A percentile compares a stretch with the other conserved stretches of the same genome.
Conservation (phyloP, 2,329 filamentous ascomycete genomes). For the Emmonsia crescens region DNA sequence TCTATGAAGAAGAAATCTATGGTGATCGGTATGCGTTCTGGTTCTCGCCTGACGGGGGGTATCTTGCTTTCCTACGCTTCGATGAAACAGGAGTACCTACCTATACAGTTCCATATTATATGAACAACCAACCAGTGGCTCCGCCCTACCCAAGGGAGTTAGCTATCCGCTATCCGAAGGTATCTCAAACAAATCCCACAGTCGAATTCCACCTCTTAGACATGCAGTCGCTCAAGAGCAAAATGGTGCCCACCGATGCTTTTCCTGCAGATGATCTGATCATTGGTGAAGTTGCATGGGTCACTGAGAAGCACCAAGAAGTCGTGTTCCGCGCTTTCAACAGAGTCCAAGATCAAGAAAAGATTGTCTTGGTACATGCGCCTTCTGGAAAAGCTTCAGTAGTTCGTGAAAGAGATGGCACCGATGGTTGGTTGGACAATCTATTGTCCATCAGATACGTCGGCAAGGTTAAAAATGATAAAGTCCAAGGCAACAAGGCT, state of each 20-base stretch:
- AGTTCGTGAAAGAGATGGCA: constrained; percentile 48
- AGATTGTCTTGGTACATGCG: constrained; percentile 50
- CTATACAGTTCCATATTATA: constrained; percentile 57
- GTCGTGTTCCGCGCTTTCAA: constrained; percentile 58
- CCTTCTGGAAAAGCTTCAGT: constrained; percentile 36
- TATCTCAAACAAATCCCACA: constrained; percentile 56
- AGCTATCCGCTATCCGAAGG: constrained; percentile 57
- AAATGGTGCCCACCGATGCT: constrained; percentile 42
- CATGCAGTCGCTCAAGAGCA: constrained; percentile 37
- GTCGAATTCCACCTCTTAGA: constrained; percentile 51
- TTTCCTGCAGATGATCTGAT: constrained; percentile 52
- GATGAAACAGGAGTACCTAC: constrained; percentile 63
- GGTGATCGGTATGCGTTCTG: constrained; percentile 66
- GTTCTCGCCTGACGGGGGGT: constrained; percentile 82
- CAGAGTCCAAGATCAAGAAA: constrained; percentile 55
- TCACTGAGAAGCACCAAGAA: constrained; percentile 50
- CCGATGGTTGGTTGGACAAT: constrained; percentile 52
- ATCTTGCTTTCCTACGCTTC: constrained; percentile 75
- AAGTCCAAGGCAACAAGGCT: constrained; percentile 23
- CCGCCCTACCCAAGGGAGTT: constrained; percentile 53
- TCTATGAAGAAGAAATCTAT: constrained; percentile 78
- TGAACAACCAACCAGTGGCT: constrained; percentile 46
- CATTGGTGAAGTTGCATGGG: constrained; percentile 58
- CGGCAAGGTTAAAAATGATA: constrained; percentile 24
- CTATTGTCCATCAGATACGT: constrained; percentile 36